Evolutionary conservation across 306 rosid species (phyloP).

Genomic region (Erythrophleum fordii): DNA sequence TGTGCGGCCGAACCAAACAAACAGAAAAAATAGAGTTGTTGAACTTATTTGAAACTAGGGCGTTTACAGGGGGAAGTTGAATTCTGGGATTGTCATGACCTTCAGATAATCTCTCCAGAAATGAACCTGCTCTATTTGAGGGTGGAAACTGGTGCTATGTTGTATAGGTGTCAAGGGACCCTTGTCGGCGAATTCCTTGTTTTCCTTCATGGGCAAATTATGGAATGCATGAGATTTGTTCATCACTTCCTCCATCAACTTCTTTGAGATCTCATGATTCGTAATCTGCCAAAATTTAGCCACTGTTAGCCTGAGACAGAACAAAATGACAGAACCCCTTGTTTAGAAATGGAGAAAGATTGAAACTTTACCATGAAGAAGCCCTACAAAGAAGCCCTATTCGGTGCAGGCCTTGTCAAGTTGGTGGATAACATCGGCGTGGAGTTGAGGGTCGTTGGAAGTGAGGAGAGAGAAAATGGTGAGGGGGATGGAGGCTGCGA

Average conservation of each 20-base stretch:
- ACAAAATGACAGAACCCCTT: neutral
- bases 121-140: slow-evolving; percentile 44
- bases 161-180: slow-evolving; percentile 55
- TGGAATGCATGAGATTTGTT: slow-evolving; percentile 44
- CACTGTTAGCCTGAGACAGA: too few species aligned
- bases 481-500: slow-evolving; percentile 48
- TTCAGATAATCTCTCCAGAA: slow-evolving; percentile 70
- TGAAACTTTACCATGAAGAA: slow-evolving; percentile 46
- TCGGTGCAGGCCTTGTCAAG: slow-evolving; percentile 49
- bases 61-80: slow-evolving; percentile 56
- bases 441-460: slow-evolving; percentile 43
- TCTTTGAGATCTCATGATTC: too few species aligned
- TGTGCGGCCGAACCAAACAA: neutral
- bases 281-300: too few species aligned
- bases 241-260: slow-evolving; percentile 41
- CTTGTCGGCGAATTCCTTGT: slow-evolving; percentile 52
- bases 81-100: slow-evolving; percentile 38
- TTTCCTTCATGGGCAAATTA: slow-evolving; percentile 51
- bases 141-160: slow-evolving; percentile 60
- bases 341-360: neutral
- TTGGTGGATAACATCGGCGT: slow-evolving; percentile 23
- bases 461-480: slow-evolving; percentile 52
- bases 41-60: slow-evolving; percentile 33
- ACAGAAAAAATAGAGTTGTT: neutral
- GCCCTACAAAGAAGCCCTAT: too few species aligned